Conservation (phyloP, 768 basidiomycete genomes). For the Coprinellus micaceus region DNA sequence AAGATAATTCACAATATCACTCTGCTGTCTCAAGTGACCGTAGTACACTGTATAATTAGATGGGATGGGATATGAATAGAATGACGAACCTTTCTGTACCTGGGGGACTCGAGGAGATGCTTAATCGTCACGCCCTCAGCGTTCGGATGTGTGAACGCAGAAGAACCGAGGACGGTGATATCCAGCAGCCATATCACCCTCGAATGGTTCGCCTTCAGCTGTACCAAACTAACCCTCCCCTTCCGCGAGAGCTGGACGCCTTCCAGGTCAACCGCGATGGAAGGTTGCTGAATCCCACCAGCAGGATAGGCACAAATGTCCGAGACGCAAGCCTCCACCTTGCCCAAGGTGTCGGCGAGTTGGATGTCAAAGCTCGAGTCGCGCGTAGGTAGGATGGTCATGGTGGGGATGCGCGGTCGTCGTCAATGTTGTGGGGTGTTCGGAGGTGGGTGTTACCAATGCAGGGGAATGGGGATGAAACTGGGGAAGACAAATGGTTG, state of each 20-base stretch:
- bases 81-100: conserved; percentile 3
- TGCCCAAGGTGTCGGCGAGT: background rate
- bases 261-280: conserved; percentile 33
- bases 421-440: too few species aligned
- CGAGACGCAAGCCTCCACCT: background rate
- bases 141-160: conserved; percentile 21
- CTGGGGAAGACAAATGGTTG: too few species aligned
- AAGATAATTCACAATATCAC: too few species aligned
- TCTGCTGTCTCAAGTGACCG: too few species aligned
- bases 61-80: too few species aligned
- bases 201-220: conserved; percentile 24
- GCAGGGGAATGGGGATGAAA: too few species aligned
- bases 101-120: background rate
- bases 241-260: conserved; percentile 30
- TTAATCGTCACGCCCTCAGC: background rate
- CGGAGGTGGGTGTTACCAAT: too few species aligned
- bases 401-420: too few species aligned
- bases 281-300: background rate
- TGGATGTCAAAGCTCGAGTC: too few species aligned
- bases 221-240: conserved; percentile 28
- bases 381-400: too few species aligned
- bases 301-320: background rate
- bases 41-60: background rate
- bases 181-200: conserved; percentile 33
- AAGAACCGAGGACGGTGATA: conserved; percentile 24